These are phyloP conservation scores for Penicillium sp. DNA, from an alignment of 2,329 filamentous ascomycete genomes.

Conservation along the genomic window DNA sequence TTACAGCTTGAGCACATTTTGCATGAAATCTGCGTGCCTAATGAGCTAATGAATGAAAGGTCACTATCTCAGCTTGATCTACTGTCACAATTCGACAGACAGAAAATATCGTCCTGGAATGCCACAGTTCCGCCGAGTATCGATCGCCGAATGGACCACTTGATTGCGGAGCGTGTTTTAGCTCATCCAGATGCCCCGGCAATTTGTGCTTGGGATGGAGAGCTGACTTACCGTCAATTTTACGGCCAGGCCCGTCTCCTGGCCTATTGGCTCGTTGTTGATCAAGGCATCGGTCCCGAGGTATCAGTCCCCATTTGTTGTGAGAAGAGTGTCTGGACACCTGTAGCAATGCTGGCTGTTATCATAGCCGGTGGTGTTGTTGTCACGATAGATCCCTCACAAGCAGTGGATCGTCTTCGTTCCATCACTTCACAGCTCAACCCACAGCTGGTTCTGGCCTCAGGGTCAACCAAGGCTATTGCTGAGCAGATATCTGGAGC, in stretches of 20 bases:
- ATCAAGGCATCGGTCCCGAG: background rate
- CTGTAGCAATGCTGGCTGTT: background rate
- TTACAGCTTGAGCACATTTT: background rate
- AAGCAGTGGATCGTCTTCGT: background rate
- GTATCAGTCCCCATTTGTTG: background rate
- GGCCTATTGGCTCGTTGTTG: background rate
- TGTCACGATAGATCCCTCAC: background rate
- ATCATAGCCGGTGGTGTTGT: background rate
- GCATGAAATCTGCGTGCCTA: background rate
- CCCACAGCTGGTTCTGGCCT: background rate
- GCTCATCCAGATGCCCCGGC: background rate
- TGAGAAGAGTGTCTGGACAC: background rate
- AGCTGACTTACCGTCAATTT: slow-evolving; percentile 1
- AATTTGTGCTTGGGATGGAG: slow-evolving; percentile 5
- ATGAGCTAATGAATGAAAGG: background rate
- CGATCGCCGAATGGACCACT: background rate
- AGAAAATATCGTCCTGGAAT: background rate
- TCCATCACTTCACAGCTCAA: background rate
- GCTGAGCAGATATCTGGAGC: background rate
- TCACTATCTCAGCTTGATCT: background rate
- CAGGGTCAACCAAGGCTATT: background rate
- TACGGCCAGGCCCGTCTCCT: background rate
- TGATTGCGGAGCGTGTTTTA: background rate
- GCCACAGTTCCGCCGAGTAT: background rate
- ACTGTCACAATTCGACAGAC: background rate